phyloP scores from a whole-genome alignment of 1,139 yeast genomes.

The Candida sojae region DNA sequence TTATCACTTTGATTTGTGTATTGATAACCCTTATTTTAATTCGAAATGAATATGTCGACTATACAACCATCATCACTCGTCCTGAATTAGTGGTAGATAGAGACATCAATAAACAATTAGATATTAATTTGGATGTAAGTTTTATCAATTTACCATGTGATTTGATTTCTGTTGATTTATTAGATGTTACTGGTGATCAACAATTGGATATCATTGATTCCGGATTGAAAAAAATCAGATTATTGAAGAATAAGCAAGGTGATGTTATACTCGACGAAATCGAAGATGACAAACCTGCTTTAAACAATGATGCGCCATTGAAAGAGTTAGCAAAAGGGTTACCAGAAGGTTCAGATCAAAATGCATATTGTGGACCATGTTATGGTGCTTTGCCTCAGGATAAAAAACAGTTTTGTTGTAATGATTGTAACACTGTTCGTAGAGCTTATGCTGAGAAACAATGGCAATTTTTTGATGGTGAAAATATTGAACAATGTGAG shows the following conservation, averaged over 20 bases:
- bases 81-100: conserved; percentile 91
- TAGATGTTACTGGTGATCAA: conserved; percentile 86
- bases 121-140: conserved; percentile 75
- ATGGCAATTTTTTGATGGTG: conserved; percentile 93
- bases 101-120: conserved; percentile 74
- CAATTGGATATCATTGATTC: conserved; percentile 70
- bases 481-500: conserved; percentile 86
- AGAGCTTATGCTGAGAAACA: conserved; percentile 72
- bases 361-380: conserved; percentile 81
- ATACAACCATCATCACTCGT: conserved; percentile 62
- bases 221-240: conserved; percentile 71
- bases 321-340: conserved; percentile 36
- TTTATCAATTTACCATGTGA: conserved; percentile 89
- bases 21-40: conserved; percentile 63
- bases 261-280: conserved; percentile 22
- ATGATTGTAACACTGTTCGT: conserved; percentile 79
- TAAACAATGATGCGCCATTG: conserved; percentile 30
- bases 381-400: conserved; percentile 79
- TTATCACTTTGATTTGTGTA: conserved; percentile 75
- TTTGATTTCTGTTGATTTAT: conserved; percentile 42
- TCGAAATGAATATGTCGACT: conserved; percentile 74
- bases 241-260: conserved; percentile 40
- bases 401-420: conserved; percentile 71
- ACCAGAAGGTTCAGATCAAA: conserved; percentile 30
- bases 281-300: conserved; percentile 30